These are phyloP conservation scores for Exophiala sp. DNA, from an alignment of 2,329 filamentous ascomycete species.

Conservation along the genomic window DNA sequence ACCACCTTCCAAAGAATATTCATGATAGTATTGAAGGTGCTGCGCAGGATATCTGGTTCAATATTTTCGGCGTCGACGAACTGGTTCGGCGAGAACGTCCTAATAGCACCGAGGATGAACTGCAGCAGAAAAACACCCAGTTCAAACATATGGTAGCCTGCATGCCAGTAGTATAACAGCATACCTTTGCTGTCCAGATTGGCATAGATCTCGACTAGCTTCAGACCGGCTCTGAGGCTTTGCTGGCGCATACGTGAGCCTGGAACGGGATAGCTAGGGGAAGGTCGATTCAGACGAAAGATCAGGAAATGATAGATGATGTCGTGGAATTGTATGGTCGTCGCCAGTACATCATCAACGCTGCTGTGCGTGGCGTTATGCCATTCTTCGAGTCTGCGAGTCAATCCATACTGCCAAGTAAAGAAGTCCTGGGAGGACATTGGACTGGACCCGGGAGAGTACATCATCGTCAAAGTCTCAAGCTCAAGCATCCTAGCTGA, in stretches of 20 bases:
- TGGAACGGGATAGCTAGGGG: not conserved
- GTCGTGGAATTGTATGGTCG: constrained; percentile 2
- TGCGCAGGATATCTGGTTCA: not conserved
- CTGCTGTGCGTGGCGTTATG: not conserved
- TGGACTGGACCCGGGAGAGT: not conserved
- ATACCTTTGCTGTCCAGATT: not conserved
- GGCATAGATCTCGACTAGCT: not conserved
- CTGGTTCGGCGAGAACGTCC: not conserved
- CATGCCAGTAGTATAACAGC: not conserved
- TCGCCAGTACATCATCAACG: not conserved
- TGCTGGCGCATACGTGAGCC: not conserved
- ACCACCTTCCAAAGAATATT: not conserved
- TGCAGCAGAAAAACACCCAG: not conserved
- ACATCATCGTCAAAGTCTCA: not conserved
- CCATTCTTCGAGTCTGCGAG: not conserved
- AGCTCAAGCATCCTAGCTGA: constrained; percentile 1
- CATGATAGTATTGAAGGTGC: not conserved
- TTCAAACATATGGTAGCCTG: not conserved
- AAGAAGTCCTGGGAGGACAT: not conserved
- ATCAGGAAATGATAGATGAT: constrained; percentile 2
- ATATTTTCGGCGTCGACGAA: not conserved
- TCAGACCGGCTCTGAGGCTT: not conserved
- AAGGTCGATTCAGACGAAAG: constrained; percentile 3
- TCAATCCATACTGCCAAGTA: not conserved
- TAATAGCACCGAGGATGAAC: not conserved